Conservation (phyloP, 2,329 filamentous ascomycete genomes). For the Stachybotrys chlorohalonatus region DNA sequence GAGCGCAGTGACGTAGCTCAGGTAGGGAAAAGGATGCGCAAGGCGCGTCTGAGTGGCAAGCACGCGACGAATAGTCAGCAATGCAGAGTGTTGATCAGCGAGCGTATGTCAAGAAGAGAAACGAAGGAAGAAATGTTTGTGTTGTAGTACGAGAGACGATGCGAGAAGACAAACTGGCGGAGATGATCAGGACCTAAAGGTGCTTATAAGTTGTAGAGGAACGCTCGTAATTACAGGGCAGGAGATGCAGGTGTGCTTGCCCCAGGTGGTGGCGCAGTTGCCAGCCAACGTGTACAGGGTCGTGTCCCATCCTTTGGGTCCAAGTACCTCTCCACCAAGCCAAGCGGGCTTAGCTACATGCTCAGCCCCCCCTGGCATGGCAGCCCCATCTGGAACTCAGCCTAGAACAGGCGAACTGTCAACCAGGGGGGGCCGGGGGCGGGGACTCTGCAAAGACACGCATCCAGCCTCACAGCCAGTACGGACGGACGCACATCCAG, state of each 20-base stretch:
- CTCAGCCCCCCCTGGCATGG: not conserved
- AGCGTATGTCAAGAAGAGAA: not conserved
- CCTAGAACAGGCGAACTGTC: not conserved
- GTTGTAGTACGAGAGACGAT: not conserved
- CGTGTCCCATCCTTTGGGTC: not conserved
- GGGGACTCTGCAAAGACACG: not conserved
- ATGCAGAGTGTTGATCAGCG: not conserved
- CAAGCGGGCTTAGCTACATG: not conserved
- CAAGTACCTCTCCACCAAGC: not conserved
- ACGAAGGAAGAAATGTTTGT: not conserved
- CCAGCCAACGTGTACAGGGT: not conserved
- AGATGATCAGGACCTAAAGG: not conserved
- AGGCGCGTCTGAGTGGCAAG: no score
- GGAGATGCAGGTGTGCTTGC: no score
- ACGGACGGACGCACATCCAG: no score
- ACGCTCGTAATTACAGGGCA: not conserved
- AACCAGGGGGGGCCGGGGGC: not conserved
- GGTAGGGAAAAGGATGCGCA: not conserved
- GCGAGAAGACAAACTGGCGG: not conserved
- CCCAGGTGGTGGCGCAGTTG: not conserved
- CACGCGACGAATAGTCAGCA: not conserved
- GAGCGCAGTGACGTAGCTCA: not conserved
- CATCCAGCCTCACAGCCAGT: no score
- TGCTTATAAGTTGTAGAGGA: not conserved
- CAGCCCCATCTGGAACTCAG: not conserved